These are phyloP conservation scores for Verbascum thapsus DNA, from an alignment of 257 asterid genomes.

Conservation along the genomic window DNA sequence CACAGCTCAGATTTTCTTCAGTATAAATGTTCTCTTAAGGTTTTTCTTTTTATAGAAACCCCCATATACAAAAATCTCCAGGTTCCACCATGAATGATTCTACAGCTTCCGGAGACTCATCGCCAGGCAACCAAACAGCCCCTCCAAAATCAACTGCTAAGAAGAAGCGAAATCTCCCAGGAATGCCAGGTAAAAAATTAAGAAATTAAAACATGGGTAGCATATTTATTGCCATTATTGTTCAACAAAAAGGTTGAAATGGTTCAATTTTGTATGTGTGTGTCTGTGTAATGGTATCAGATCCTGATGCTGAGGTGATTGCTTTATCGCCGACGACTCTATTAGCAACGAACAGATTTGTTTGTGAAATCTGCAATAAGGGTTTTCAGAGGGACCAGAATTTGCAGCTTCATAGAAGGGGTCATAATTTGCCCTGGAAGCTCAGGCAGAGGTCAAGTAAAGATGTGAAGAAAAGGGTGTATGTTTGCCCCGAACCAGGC, in stretches of 20 bases:
- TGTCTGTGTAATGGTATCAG: too few species aligned
- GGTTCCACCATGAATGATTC: constrained; percentile 50
- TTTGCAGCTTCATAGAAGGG: constrained; percentile 87
- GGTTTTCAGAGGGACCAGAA: constrained; percentile 94
- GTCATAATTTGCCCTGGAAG: constrained; percentile 91
- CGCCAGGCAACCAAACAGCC: constrained; percentile 43
- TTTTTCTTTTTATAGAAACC: constrained; percentile 21
- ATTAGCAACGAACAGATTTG: constrained; percentile 78
- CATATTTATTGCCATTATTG: neutral
- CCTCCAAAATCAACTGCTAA: constrained; percentile 46
- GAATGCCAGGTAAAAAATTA: constrained; percentile 77
- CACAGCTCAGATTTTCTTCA: constrained; percentile 14
- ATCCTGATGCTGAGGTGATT: constrained; percentile 89
- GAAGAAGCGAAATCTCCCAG: constrained; percentile 86
- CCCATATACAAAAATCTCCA: constrained; percentile 8
- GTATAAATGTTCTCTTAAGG: constrained; percentile 5
- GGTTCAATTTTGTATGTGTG: constrained; percentile 18
- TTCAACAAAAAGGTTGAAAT: constrained; percentile 1
- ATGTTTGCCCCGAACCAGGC: constrained; percentile 76
- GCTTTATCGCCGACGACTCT: constrained; percentile 73
- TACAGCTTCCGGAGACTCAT: constrained; percentile 52
- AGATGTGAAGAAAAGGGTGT: constrained; percentile 70
- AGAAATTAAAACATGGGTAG: neutral
- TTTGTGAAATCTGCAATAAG: constrained; percentile 80
- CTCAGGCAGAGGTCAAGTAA: constrained; percentile 65